phyloP scores from a whole-genome alignment of 2,329 filamentous ascomycete species.

The Ophiostoma populinum region DNA sequence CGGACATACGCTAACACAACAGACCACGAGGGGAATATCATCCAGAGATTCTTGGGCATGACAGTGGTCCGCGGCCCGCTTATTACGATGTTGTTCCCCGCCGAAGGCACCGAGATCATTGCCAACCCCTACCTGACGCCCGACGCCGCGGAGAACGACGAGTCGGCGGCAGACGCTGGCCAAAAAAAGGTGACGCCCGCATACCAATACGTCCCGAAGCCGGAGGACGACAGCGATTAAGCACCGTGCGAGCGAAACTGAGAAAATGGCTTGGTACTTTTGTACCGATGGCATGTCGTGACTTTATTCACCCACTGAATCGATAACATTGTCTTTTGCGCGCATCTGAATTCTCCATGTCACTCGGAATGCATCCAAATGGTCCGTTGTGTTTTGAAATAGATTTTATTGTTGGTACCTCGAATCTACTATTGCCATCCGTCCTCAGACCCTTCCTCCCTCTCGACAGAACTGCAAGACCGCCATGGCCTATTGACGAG shows the following conservation, averaged over 20 bases:
- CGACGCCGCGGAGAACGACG: constrained; percentile 27
- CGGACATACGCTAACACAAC: not conserved
- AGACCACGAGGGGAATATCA: constrained; percentile 91
- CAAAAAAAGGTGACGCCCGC: constrained; percentile 8
- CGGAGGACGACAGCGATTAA: constrained; percentile 7
- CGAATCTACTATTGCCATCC: no score
- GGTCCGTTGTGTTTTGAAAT: no score
- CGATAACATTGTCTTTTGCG: no score
- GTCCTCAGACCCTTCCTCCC: no score
- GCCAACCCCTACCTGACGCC: constrained; percentile 76
- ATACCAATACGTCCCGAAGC: constrained; percentile 11
- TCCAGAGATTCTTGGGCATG: constrained; percentile 62
- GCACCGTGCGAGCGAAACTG: not conserved
- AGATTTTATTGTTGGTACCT: no score
- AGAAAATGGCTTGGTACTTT: no score
- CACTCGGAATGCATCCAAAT: no score
- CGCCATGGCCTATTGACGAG: no score
- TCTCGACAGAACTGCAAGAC: no score
- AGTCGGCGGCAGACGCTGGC: not conserved
- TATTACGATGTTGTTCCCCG: constrained; percentile 78
- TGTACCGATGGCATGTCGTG: no score
- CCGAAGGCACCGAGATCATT: constrained; percentile 91
- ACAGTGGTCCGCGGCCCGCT: constrained; percentile 85
- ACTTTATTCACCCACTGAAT: no score
- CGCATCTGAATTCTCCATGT: no score